Base-by-base conservation (phyloP, 2,329 filamentous ascomycete species). In the Penicillium sp. region DNA sequence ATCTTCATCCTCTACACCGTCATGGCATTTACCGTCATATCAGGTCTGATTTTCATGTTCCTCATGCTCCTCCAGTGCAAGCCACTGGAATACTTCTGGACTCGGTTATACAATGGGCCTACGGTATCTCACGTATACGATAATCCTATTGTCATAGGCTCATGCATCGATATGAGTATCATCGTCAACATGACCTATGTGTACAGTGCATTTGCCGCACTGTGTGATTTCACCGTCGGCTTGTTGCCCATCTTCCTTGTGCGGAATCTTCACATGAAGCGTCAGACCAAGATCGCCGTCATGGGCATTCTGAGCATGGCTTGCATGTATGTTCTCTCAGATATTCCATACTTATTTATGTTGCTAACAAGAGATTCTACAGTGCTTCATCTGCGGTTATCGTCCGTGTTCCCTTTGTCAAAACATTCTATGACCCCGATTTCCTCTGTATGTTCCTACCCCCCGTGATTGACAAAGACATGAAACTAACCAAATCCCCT, bases 241-340 rank as follows among this genome's bases (percentile, higher is more conserved):
- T 74, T 83, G 30, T 66, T 84, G 5, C 82, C 82, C 0, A 77
- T 82, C 10, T 80, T 81, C 61, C 73, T 87, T 3, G 75, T 86
- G 1, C 78, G 73, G 68, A 76, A 78, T n/a, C 66, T 86, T 30
- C 78, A 84, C 48, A 84, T 86, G 77, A 78, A 78, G 49, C 67
- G 60, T 12, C 75, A 75, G 55, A 79, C 77, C 5, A 86, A 85
- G 63, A 17, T 80, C 3, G 75, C 82, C 0, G 73, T 86, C 4
- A 76, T 79, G 10, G 74, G 77, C 0, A 76, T 87, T 42, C 69
- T 87, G 47, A 74, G 77, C 2, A 79, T 86, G 73, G 85, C 82
- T 33, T 83, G 83, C 62, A 75, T 78, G 69, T 72, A 62, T n/a
- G 69, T 64, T 43, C 25, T 22, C 22, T 3, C 22, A 22, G 22